Base-by-base conservation (phyloP, 1,284 basidiomycete species). In the Ceratobasidium sp. region DNA sequence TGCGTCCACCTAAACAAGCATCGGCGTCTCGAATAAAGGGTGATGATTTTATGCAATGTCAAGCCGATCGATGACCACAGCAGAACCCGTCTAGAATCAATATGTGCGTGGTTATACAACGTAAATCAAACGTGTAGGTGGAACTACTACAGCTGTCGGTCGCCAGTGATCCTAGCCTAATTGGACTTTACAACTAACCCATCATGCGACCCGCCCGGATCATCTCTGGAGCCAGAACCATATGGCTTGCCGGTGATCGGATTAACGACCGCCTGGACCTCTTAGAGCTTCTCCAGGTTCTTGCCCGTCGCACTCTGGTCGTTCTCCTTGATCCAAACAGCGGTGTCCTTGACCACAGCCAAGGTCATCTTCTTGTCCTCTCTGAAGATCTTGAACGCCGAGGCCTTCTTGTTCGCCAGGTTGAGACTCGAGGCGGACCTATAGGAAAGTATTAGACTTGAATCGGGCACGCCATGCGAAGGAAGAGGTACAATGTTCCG, bases 361-460 rank as follows among this genome's bases (percentile, higher is more conserved):
- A 95, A 88, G 81, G 98, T 90, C 23, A 90, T 91, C 91, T 96
- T 93, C 90, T 96, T 96, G 88, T 98, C 96, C 0, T 93, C 93
- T 46, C 92, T 91, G 79, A 89, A 89, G 79, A 98, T 86, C 81
- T 98, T 98, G 82, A 30, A 94, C 94, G 81, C 96, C 96, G 74
- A 98, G 91, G 80, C 96, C 96, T 76, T 97, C 92, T 81, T 93
- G 88, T 87, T 98, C 96, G 76, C 87, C 90, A 77, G 97, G 87
- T 84, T 98, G 96, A 54, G 88, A 90, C 89, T 96, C 96, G 83
- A 97, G 89, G 33, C 93, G 6, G 44, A 65, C 27, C 33, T 33
- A 60, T 38, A 23, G 20, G 60, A 41, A 23, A 20, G 7, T 41
- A 35, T 6, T 7, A 54, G 52, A 30, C 27, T 30, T 30, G 27